Evolutionary conservation across 2,329 filamentous ascomycete species (phyloP).

Genomic region (Botrytis squamosa): DNA sequence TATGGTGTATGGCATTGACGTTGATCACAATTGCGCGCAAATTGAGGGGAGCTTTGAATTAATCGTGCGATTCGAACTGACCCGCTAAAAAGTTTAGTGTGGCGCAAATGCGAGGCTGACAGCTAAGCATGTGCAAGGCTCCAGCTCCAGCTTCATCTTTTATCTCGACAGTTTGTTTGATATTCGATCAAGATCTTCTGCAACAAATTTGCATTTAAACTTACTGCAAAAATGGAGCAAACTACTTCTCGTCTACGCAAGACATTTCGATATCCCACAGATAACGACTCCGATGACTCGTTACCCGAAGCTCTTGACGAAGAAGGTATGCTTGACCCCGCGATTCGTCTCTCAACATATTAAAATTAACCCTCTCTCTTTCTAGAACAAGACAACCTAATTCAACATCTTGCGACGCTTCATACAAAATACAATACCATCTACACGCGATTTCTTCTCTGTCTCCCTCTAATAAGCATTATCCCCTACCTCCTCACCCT

Average conservation of each 20-base stretch:
- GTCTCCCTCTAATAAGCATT: slow-evolving; percentile 56
- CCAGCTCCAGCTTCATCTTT: not conserved
- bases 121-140: slow-evolving; percentile 11
- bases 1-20: not conserved
- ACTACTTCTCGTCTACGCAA: slow-evolving; percentile 64
- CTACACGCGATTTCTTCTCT: slow-evolving; percentile 57
- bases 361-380: slow-evolving; percentile 20
- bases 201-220: not conserved
- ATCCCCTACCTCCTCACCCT: slow-evolving; percentile 56
- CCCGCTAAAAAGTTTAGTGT: slow-evolving; percentile 22
- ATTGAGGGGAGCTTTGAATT: slow-evolving; percentile 15
- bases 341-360: slow-evolving; percentile 20
- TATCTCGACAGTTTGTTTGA: not conserved
- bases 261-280: slow-evolving; percentile 72
- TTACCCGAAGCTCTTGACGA: slow-evolving; percentile 68
- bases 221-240: slow-evolving; percentile 29
- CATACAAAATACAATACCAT: slow-evolving; percentile 58
- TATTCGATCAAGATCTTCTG: not conserved
- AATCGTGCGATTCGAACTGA: slow-evolving; percentile 16
- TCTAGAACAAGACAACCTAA: slow-evolving; percentile 64
- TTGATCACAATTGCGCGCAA: not conserved
- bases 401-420: slow-evolving; percentile 52
- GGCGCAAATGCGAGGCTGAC: slow-evolving; percentile 24
- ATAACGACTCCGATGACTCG: slow-evolving; percentile 53
- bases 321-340: slow-evolving; percentile 54